phyloP scores from a whole-genome alignment of 2,329 filamentous ascomycete genomes.

The Venturia oleaginea region DNA sequence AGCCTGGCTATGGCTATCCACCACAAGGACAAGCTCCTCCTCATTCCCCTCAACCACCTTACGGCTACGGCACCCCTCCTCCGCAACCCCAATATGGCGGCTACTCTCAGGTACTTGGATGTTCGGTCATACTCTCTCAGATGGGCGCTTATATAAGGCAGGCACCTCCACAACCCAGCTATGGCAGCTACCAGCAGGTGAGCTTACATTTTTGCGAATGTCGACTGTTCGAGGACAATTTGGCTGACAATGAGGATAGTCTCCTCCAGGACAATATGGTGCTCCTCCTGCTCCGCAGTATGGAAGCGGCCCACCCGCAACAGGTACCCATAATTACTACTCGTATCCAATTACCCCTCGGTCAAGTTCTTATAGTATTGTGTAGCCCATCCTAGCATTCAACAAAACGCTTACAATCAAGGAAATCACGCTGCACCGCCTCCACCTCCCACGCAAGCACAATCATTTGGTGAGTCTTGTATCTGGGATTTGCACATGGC shows the following conservation, averaged over 20 bases:
- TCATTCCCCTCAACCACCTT: slow-evolving; percentile 30
- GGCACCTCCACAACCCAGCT: slow-evolving; percentile 34
- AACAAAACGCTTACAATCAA: slow-evolving; percentile 47
- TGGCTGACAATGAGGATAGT: slow-evolving; percentile 14
- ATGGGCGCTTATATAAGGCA: slow-evolving; percentile 13
- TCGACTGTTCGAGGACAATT: slow-evolving; percentile 5
- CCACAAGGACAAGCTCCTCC: slow-evolving; percentile 12
- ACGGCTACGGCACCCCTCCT: slow-evolving; percentile 27
- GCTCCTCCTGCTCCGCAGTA: background rate
- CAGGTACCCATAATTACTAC: slow-evolving; percentile 13
- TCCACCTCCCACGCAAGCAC: slow-evolving; percentile 53
- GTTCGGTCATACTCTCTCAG: background rate
- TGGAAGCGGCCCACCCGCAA: slow-evolving; percentile 13
- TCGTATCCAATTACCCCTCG: slow-evolving; percentile 16
- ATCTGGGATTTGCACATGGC: slow-evolving; percentile 21
- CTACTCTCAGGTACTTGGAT: slow-evolving; percentile 31
- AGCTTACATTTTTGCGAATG: slow-evolving; percentile 13
- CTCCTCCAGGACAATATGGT: slow-evolving; percentile 46
- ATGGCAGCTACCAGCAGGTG: slow-evolving; percentile 34
- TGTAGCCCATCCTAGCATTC: slow-evolving; percentile 26
- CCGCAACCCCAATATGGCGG: slow-evolving; percentile 33
- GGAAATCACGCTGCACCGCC: slow-evolving; percentile 52
- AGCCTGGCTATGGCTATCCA: slow-evolving; percentile 13
- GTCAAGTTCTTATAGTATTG: slow-evolving; percentile 7
- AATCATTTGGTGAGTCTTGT: slow-evolving; percentile 21